Base-by-base conservation (phyloP, 345 rosid species). In the Rhodomyrtus tomentosa region DNA sequence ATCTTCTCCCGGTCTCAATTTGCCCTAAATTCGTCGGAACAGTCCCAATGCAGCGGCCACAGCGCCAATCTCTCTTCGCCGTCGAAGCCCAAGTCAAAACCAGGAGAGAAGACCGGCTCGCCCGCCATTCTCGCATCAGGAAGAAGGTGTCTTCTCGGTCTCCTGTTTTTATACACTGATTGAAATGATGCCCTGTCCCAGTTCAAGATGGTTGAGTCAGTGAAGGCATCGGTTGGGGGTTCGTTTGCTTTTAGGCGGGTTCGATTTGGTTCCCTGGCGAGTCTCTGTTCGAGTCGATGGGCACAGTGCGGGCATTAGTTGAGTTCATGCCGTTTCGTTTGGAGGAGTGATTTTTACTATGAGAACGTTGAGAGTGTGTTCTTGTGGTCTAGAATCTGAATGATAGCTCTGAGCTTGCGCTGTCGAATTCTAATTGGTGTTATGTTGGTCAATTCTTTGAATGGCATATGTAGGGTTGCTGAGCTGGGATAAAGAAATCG, bases 121-220 rank as follows among this genome's bases (percentile, higher is more conserved):
- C 99, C 74, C 98, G 98, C 84, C 99, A 97, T 87, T 40, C 89
- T 83, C 98, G 98, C 48, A 85, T 97, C 91, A 92, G 99, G 83
- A 97, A 97, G 95, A 97, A 97, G 98, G 98, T 96, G 24, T n/a
- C 58, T 62, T 18, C 12, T 25, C 3, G 7, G 3, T 8, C 58
- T 25, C 55, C 24, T 21, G 2, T 3, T 32, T 83, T 58, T 29
- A 10, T 38, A 51, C 24, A 8, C 15, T 29, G 11, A 0, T 49
- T 50, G 4, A 20, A 15, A 8, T 7, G 79, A 20, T 36, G 79
- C 79, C 13, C 24, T 40, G 14, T 68, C 25, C 0, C 79, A 0
- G 45, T 68, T 68, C 79, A 68, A 36, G 25, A 38, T 36, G 45
- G 7, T 68, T 24, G 45, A 36, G 45, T 9, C 18, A 0, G 45